Conservation (phyloP, 768 basidiomycete genomes). For the Austroboletus eburneus region DNA sequence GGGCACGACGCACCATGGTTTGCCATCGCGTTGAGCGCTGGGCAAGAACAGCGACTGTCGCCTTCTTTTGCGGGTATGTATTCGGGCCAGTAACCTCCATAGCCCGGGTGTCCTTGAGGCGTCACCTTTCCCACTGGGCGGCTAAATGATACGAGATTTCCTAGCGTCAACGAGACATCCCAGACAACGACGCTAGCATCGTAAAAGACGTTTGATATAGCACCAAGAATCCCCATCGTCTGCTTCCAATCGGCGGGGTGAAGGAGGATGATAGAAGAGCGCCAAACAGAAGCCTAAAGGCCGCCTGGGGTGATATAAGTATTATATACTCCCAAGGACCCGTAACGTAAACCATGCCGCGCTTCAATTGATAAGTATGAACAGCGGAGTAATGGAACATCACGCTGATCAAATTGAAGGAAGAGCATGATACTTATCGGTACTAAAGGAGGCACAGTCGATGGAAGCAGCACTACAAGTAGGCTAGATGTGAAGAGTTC, state of each 20-base stretch:
- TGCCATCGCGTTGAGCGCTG: constrained; percentile 75
- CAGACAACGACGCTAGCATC: constrained; percentile 10
- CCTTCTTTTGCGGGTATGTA: constrained; percentile 52
- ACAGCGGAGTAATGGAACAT: too few species aligned
- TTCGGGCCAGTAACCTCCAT: too few species aligned
- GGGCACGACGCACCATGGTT: constrained; percentile 65
- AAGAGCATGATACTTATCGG: too few species aligned
- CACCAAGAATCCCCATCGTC: constrained; percentile 16
- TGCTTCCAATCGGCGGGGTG: background rate
- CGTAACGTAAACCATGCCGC: too few species aligned
- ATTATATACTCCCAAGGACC: too few species aligned
- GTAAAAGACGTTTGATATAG: constrained; percentile 8
- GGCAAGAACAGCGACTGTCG: constrained; percentile 72
- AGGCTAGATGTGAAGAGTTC: too few species aligned
- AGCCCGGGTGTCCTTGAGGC: constrained; percentile 47
- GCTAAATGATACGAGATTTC: constrained; percentile 17
- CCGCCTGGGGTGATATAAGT: too few species aligned
- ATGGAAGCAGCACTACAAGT: too few species aligned
- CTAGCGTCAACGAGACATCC: constrained; percentile 19
- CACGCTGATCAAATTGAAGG: too few species aligned
- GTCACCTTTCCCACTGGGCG: constrained; percentile 49
- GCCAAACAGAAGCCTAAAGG: too few species aligned
- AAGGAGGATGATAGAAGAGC: constrained; percentile 23
- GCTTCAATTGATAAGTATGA: too few species aligned
- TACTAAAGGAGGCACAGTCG: too few species aligned